Base-by-base conservation (phyloP, 148 eudicot genomes). In the Selenicereus undatus region DNA sequence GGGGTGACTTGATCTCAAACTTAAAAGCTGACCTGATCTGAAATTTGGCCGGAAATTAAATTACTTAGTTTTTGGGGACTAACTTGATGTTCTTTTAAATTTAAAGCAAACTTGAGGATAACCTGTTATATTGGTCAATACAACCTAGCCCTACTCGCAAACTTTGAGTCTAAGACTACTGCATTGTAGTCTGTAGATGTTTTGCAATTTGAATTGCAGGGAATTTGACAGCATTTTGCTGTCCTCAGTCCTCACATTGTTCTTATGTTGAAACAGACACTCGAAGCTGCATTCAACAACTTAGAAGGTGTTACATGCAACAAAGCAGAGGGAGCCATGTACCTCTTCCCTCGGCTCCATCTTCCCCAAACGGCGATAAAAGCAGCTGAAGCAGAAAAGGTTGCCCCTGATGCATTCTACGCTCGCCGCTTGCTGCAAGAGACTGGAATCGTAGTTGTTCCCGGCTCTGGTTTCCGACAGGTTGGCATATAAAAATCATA, bases 311-410 rank as follows among this genome's bases (percentile, higher is more conserved):
- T 95, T 42, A 90, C 95, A 20, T 96, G 98, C 91, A 93, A 96
- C 88, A 87, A 85, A 88, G 91, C 99, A n/a, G 99, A 96, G 86
- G 99, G 99, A 58, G 98, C 99, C 66, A 96, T 96, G 98, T 92
- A 96, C 86, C 90, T 96, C 29, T 95, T 95, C 65, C 99, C 99
- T 29, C 86, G 95, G 24, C 78, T 95, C 70, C 79, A 81, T 24
- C 90, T 93, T 58, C 90, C 97, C 21, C 76, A 90, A 56, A 96
- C 93, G 84, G 98, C 97, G 26, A 92, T 93, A 51, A 85, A 87
- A 84, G 97, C 95, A 68, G 98, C 99, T 71, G 91, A 96, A 88
- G 89, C 89, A 68, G 92, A 83, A 27, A 85, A 88, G 2, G 82
- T 82, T 35, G 91, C 93, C 27, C 91, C 97, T 18, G 99, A 96